A percentile compares a stretch with the other conserved stretches of the same genome.
phyloP scores from a whole-genome alignment of 2,329 filamentous ascomycete genomes.

The Ilyonectria mors-panacis region DNA sequence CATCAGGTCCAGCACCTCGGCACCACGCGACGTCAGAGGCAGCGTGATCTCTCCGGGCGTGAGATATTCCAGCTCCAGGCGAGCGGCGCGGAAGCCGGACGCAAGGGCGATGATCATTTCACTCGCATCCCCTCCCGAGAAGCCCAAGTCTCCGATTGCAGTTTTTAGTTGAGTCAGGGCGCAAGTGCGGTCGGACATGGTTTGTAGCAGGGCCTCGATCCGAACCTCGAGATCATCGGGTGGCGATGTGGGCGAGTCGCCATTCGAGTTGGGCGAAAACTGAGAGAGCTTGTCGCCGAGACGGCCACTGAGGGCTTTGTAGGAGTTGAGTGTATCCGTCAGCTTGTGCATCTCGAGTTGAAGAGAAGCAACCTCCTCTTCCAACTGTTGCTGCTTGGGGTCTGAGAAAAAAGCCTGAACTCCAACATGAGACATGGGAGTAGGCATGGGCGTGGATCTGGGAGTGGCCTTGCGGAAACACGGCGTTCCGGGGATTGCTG shows the following conservation, averaged over 20 bases:
- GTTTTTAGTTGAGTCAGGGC: slow-evolving; percentile 62
- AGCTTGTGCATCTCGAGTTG: slow-evolving; percentile 65
- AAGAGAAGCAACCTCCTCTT: slow-evolving; percentile 64
- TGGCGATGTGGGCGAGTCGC: slow-evolving; percentile 31
- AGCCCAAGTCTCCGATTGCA: slow-evolving; percentile 66
- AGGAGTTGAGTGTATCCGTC: slow-evolving; percentile 62
- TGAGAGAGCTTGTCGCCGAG: slow-evolving; percentile 55
- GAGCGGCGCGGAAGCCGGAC: slow-evolving; percentile 67
- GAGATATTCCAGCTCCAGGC: slow-evolving; percentile 74
- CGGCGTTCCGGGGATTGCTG: slow-evolving; percentile 57
- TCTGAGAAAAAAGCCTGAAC: slow-evolving; percentile 62
- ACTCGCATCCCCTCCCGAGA: slow-evolving; percentile 62
- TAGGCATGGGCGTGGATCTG: slow-evolving; percentile 35
- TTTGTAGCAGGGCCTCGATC: slow-evolving; percentile 60
- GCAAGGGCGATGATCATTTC: slow-evolving; percentile 65
- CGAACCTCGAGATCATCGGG: slow-evolving; percentile 58
- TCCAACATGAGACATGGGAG: slow-evolving; percentile 47
- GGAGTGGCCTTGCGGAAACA: slow-evolving; percentile 46
- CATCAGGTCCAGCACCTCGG: slow-evolving; percentile 69
- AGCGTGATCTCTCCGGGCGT: slow-evolving; percentile 71
- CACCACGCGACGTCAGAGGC: slow-evolving; percentile 67
- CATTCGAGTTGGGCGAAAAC: slow-evolving; percentile 25
- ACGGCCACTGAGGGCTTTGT: slow-evolving; percentile 59
- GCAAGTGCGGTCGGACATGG: slow-evolving; percentile 64
- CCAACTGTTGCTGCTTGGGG: slow-evolving; percentile 57